phyloP scores from a whole-genome alignment of 192 early-diverging fungal species.

The Backusella sp. region DNA sequence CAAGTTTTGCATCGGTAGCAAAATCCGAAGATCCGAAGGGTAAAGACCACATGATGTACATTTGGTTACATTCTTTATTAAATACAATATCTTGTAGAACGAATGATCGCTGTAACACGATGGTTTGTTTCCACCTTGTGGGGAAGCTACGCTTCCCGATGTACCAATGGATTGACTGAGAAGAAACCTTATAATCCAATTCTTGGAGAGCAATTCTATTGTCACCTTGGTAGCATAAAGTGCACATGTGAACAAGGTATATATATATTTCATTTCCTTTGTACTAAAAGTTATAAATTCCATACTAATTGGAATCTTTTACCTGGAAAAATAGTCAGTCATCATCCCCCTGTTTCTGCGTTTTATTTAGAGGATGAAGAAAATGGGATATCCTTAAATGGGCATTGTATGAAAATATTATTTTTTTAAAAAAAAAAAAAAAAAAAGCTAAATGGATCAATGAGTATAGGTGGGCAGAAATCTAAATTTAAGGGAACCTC shows the following conservation, averaged over 20 bases:
- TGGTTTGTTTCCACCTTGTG: slow-evolving; percentile 86
- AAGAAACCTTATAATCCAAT: slow-evolving; percentile 71
- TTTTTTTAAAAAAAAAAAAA: too few species aligned
- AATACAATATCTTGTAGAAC: slow-evolving; percentile 41
- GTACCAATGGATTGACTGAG: slow-evolving; percentile 65
- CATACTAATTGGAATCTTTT: neutral
- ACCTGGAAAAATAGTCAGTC: slow-evolving; percentile 44
- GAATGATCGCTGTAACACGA: slow-evolving; percentile 68
- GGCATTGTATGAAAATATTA: slow-evolving; percentile 36
- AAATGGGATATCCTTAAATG: slow-evolving; percentile 61
- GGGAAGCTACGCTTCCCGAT: slow-evolving; percentile 73
- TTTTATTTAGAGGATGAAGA: slow-evolving; percentile 64
- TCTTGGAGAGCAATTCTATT: slow-evolving; percentile 63
- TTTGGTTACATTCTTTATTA: neutral
- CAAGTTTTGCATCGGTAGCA: slow-evolving; percentile 59
- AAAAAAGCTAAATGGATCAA: neutral
- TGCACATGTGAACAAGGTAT: slow-evolving; percentile 61
- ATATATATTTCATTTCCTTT: neutral
- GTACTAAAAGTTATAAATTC: neutral
- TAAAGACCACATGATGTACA: slow-evolving; percentile 2
- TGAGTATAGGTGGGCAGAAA: slow-evolving; percentile 44
- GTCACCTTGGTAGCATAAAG: slow-evolving; percentile 50
- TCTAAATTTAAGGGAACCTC: slow-evolving; percentile 64
- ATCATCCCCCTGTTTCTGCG: slow-evolving; percentile 72
- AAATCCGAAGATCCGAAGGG: slow-evolving; percentile 44